These are phyloP conservation scores for Rhizopus delemar DNA, from an alignment of 371 early-diverging fungal species.

Conservation along the genomic window DNA sequence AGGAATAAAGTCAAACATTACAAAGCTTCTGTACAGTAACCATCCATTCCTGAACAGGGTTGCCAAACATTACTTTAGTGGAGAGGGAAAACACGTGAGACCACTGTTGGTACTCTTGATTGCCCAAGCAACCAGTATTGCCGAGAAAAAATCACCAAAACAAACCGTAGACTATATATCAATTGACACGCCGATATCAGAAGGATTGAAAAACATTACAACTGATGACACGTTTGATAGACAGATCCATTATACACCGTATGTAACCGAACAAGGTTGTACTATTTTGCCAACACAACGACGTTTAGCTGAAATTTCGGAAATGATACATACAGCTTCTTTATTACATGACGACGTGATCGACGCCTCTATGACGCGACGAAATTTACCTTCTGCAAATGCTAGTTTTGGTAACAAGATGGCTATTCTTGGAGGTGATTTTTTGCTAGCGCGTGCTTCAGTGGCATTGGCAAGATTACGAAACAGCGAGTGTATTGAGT, in stretches of 20 bases:
- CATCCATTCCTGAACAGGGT: conserved; percentile 89
- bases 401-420: conserved; percentile 94
- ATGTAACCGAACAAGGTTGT: conserved; percentile 52
- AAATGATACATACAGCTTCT: conserved; percentile 97
- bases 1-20: conserved; percentile 84
- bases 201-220: conserved; percentile 48
- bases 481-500: conserved; percentile 87
- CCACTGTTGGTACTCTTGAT: conserved; percentile 90
- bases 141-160: conserved; percentile 23
- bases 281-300: conserved; percentile 85
- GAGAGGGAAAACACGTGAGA: conserved; percentile 90
- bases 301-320: conserved; percentile 91
- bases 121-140: conserved; percentile 74
- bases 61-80: conserved; percentile 85
- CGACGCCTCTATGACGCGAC: conserved; percentile 64
- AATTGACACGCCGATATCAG: conserved; percentile 47
- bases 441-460: conserved; percentile 89
- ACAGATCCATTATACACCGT: conserved; percentile 51
- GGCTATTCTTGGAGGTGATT: conserved; percentile 95
- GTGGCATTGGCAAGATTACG: conserved; percentile 86
- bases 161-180: conserved; percentile 42
- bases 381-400: conserved; percentile 74
- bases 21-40: conserved; percentile 78
- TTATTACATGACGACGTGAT: conserved; percentile 96
- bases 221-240: conserved; percentile 29